These are phyloP conservation scores for Sugiyamaella sp. DNA, from an alignment of 1,139 yeast genomes.

Conservation along the genomic window DNA sequence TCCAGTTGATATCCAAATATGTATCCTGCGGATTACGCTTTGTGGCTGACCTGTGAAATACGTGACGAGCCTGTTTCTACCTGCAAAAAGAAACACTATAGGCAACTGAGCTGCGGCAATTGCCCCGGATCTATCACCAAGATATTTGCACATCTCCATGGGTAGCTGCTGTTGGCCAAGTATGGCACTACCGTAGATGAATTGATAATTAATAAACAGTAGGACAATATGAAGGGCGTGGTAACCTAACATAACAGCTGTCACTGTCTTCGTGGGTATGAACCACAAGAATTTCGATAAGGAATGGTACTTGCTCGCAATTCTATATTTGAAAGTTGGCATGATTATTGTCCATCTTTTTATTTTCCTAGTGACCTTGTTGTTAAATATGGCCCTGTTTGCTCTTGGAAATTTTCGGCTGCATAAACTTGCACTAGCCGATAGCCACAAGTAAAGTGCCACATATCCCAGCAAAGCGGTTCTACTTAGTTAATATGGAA, in stretches of 20 bases:
- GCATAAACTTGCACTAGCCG: not conserved
- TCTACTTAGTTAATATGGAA: not conserved
- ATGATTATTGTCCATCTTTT: slow-evolving; percentile 4
- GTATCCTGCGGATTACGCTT: slow-evolving; percentile 7
- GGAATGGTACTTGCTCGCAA: not conserved
- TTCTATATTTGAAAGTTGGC: not conserved
- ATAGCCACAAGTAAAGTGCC: slow-evolving; percentile 2
- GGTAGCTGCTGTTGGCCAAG: slow-evolving; percentile 8
- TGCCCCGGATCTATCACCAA: slow-evolving; percentile 57
- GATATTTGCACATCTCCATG: slow-evolving; percentile 37
- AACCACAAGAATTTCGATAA: slow-evolving; percentile 1
- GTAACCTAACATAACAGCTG: slow-evolving; percentile 6
- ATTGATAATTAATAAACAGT: slow-evolving; percentile 13
- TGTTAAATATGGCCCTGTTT: slow-evolving; percentile 3
- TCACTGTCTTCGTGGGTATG: slow-evolving; percentile 4
- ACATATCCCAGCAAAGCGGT: slow-evolving; percentile 13
- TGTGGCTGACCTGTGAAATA: slow-evolving; percentile 57
- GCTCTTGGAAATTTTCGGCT: not conserved
- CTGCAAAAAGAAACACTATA: slow-evolving; percentile 57
- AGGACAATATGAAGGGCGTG: slow-evolving; percentile 18
- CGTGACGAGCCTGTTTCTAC: slow-evolving; percentile 61
- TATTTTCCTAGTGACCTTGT: slow-evolving; percentile 3
- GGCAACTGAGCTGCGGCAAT: slow-evolving; percentile 56
- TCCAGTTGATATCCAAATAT: slow-evolving; percentile 15
- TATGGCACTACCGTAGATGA: slow-evolving; percentile 5